phyloP scores from a whole-genome alignment of 176 grass and related monocot species.

The Guadua angustifolia region DNA sequence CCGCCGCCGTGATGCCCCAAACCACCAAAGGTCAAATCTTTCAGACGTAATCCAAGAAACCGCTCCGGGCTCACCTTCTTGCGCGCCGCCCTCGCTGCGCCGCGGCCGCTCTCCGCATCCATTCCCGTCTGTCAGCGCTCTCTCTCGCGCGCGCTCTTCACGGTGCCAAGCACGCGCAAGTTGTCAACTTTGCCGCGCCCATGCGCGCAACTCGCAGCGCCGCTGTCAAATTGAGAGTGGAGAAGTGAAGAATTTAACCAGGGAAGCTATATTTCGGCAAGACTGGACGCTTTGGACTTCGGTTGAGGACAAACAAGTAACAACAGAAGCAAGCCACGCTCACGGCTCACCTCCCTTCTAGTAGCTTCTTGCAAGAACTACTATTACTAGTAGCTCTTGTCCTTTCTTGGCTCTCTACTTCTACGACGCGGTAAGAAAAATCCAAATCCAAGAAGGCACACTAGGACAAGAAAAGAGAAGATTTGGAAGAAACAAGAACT shows the following conservation, averaged over 20 bases:
- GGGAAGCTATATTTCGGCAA: background rate
- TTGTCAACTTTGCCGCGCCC: constrained; percentile 32
- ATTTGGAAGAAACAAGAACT: constrained; percentile 1
- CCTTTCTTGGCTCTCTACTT: background rate
- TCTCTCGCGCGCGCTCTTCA: background rate
- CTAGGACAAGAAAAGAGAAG: background rate
- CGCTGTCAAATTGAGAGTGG: background rate
- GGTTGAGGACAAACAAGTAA: background rate
- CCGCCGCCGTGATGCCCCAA: background rate
- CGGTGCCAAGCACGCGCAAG: constrained; percentile 11
- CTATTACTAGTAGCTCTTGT: background rate
- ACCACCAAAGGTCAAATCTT: constrained; percentile 7
- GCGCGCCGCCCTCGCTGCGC: constrained; percentile 33
- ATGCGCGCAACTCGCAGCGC: background rate
- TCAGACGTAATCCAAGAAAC: background rate
- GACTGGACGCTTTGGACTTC: background rate
- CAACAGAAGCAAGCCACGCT: constrained; percentile 21
- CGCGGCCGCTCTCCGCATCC: constrained; percentile 42
- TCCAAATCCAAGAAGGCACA: constrained; percentile 11
- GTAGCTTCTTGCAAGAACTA: constrained; percentile 18
- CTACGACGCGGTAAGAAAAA: background rate
- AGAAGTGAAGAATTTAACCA: background rate
- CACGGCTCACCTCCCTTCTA: background rate
- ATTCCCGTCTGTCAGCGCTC: constrained; percentile 6
- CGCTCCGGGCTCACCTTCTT: constrained; percentile 36